Conservation (phyloP, 2,329 filamentous ascomycete species). For the Xylaria sp. region DNA sequence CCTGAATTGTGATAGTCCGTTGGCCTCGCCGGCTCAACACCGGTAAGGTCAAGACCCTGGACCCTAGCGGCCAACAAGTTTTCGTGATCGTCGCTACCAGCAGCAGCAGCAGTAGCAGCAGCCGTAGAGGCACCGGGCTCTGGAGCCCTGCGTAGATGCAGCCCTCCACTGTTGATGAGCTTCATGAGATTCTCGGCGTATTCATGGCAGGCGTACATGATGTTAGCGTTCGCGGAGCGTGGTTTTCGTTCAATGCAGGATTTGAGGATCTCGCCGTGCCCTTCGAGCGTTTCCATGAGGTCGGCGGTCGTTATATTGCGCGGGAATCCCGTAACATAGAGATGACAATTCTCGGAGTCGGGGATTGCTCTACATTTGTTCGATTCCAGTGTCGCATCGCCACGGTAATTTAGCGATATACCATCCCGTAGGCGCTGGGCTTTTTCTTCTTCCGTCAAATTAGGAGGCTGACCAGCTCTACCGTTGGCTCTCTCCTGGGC, state of each 20-base stretch:
- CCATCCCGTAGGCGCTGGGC: background rate
- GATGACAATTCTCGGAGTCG: slow-evolving; percentile 25
- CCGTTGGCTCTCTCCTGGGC: background rate
- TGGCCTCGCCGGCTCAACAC: too few relatives aligned
- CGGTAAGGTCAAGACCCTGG: too few relatives aligned
- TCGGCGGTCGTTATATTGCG: slow-evolving; percentile 4
- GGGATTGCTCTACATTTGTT: slow-evolving; percentile 26
- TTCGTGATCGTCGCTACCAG: background rate
- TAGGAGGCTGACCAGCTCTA: too few relatives aligned
- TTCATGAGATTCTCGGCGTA: slow-evolving; percentile 19
- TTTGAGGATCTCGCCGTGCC: slow-evolving; percentile 28
- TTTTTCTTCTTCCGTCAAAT: too few relatives aligned
- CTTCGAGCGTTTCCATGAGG: slow-evolving; percentile 21
- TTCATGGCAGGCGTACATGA: background rate
- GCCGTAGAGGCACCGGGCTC: too few relatives aligned
- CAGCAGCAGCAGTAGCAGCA: too few relatives aligned
- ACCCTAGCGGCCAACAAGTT: background rate
- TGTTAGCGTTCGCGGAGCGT: too few relatives aligned
- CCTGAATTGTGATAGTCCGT: background rate
- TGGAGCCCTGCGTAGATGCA: background rate
- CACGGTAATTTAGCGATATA: slow-evolving; percentile 28
- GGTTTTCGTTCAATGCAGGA: too few relatives aligned
- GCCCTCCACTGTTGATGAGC: slow-evolving; percentile 15
- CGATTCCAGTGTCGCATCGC: slow-evolving; percentile 18
- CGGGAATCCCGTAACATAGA: slow-evolving; percentile 24